phyloP scores from a whole-genome alignment of 2,329 filamentous ascomycete genomes.

The Bisporella sp. region DNA sequence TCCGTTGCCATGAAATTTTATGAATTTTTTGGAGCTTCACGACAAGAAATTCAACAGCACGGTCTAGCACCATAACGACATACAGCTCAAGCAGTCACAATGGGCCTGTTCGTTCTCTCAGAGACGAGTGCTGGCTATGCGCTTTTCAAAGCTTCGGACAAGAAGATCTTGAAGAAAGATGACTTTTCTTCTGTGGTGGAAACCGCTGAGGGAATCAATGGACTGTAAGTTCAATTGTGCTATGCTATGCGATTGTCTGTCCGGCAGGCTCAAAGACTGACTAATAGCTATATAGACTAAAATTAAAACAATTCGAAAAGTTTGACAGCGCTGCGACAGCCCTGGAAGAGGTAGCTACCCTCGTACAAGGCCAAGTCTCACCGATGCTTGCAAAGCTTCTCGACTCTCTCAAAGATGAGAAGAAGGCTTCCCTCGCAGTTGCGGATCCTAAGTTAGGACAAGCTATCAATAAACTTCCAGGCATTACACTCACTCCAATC shows the following conservation, averaged over 20 bases:
- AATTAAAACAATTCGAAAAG: slow-evolving; percentile 95
- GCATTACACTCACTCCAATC: slow-evolving; percentile 77
- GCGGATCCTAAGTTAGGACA: slow-evolving; percentile 88
- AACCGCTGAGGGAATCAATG: slow-evolving; percentile 77
- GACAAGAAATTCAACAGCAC: background rate
- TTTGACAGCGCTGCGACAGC: slow-evolving; percentile 91
- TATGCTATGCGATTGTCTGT: background rate
- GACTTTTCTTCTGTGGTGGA: slow-evolving; percentile 68
- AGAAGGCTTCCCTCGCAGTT: slow-evolving; percentile 91
- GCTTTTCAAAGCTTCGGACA: slow-evolving; percentile 96
- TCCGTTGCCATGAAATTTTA: too few relatives aligned
- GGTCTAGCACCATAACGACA: background rate
- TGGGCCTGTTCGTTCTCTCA: slow-evolving; percentile 88
- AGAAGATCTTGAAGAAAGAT: slow-evolving; percentile 91
- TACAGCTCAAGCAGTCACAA: slow-evolving; percentile 37
- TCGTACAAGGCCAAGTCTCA: slow-evolving; percentile 93
- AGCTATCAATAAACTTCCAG: slow-evolving; percentile 86
- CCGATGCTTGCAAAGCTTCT: slow-evolving; percentile 77
- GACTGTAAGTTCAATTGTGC: slow-evolving; percentile 57
- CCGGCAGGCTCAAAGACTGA: slow-evolving; percentile 9
- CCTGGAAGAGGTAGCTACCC: slow-evolving; percentile 79
- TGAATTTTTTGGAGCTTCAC: background rate
- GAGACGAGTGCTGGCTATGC: slow-evolving; percentile 88
- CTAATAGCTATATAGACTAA: slow-evolving; percentile 51
- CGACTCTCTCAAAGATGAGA: slow-evolving; percentile 90